These are phyloP conservation scores for Teunomyces stri DNA, from an alignment of 805 yeast genomes.

Conservation along the genomic window DNA sequence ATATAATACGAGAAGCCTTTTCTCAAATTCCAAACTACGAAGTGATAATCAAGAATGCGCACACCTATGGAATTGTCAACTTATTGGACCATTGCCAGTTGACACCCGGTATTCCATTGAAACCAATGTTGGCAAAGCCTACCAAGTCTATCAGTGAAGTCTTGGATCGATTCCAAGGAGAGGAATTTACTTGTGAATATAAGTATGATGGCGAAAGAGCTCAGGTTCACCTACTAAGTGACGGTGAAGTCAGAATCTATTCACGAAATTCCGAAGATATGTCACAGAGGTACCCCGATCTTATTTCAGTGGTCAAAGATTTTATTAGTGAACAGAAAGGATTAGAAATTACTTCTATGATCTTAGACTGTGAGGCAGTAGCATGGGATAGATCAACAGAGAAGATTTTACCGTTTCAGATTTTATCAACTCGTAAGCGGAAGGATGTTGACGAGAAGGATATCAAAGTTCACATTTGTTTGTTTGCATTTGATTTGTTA, in stretches of 20 bases:
- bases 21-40: conserved; percentile 91
- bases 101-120: conserved; percentile 90
- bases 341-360: conserved; percentile 42
- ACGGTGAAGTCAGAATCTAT: conserved; percentile 71
- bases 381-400: conserved; percentile 84
- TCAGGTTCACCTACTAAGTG: conserved; percentile 73
- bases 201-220: conserved; percentile 98
- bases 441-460: conserved; percentile 87
- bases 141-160: conserved; percentile 93
- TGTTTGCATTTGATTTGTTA: conserved; percentile 87
- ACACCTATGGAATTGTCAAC: conserved; percentile 65
- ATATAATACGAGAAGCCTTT: conserved; percentile 76
- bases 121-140: conserved; percentile 98
- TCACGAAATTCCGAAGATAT: conserved; percentile 96
- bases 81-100: conserved; percentile 67
- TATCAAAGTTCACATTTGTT: conserved; percentile 85
- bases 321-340: conserved; percentile 39
- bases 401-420: conserved; percentile 92
- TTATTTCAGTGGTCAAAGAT: conserved; percentile 64
- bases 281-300: conserved; percentile 94
- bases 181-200: conserved; percentile 90
- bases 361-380: conserved; percentile 94
- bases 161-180: conserved; percentile 80
- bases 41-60: conserved; percentile 62
- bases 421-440: conserved; percentile 87